Evolutionary conservation across 2,329 filamentous ascomycete species (phyloP).

Genomic region (Periconia sp.): DNA sequence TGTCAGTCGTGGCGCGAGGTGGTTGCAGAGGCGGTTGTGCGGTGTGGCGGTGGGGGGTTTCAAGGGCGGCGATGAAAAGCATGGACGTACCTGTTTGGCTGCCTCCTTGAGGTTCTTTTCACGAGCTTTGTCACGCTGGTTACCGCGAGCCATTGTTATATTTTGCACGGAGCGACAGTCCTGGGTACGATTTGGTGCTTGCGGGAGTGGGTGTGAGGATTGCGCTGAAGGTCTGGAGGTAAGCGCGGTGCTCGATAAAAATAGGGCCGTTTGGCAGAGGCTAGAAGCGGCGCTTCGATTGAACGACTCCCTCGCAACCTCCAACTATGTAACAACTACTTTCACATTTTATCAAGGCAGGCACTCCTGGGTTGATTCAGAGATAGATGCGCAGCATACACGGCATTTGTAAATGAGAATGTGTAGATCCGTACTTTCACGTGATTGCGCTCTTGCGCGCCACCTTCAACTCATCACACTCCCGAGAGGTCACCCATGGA

Average conservation of each 20-base stretch:
- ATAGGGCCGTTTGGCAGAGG: conserved; percentile 2
- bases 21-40: neutral
- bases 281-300: too few relatives aligned
- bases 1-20: too few relatives aligned
- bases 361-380: too few relatives aligned
- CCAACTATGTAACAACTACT: too few relatives aligned
- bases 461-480: too few relatives aligned
- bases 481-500: too few relatives aligned
- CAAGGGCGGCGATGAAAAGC: neutral
- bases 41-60: neutral
- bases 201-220: neutral
- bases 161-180: neutral
- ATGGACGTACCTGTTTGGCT: conserved; percentile 65
- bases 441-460: too few relatives aligned
- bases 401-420: too few relatives aligned
- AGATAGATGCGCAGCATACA: too few relatives aligned
- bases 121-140: conserved; percentile 92
- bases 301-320: too few relatives aligned
- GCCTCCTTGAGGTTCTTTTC: conserved; percentile 83
- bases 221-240: neutral
- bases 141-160: conserved; percentile 83
- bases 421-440: too few relatives aligned
- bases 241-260: conserved; percentile 3
- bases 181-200: neutral
- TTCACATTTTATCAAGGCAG: too few relatives aligned